These are phyloP conservation scores for Colletotrichum abscissum DNA, from an alignment of 2,329 filamentous ascomycete species.

Conservation along the genomic window DNA sequence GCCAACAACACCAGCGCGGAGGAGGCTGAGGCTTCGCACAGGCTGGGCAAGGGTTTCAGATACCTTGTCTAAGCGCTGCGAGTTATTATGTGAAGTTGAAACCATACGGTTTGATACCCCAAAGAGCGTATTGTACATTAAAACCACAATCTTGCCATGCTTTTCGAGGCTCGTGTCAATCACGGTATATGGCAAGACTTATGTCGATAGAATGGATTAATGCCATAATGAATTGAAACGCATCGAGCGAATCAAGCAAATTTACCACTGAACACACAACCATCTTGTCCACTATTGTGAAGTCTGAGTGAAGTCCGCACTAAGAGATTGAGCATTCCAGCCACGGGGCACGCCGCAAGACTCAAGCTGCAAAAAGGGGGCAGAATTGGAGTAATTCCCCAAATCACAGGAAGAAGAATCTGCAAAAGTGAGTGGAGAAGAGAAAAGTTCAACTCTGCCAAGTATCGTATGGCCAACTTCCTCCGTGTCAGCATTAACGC, in stretches of 20 bases:
- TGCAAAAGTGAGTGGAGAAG: not conserved
- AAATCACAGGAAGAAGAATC: not conserved
- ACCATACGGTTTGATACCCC: constrained; percentile 26
- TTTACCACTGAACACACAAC: not conserved
- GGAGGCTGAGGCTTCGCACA: constrained; percentile 55
- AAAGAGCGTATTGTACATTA: not conserved
- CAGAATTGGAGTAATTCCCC: not conserved
- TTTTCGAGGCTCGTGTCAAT: not conserved
- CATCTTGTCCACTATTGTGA: not conserved
- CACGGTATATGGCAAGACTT: not conserved
- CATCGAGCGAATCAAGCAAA: not conserved
- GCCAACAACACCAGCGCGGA: constrained; percentile 51
- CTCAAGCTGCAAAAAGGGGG: not conserved
- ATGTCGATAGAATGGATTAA: not conserved
- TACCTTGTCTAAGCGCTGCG: constrained; percentile 52
- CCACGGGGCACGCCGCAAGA: not conserved
- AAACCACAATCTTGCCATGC: not conserved
- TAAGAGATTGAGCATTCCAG: not conserved
- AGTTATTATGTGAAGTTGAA: not conserved
- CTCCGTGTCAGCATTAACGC: not conserved
- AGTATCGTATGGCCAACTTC: not conserved
- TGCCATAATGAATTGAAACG: not conserved
- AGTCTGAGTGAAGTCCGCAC: not conserved
- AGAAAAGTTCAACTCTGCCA: not conserved
- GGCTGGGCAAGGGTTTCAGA: constrained; percentile 59